Evolutionary conservation across 1,284 basidiomycete genomes (phyloP).

Genomic region (Tetrapyrgos nigripes): DNA sequence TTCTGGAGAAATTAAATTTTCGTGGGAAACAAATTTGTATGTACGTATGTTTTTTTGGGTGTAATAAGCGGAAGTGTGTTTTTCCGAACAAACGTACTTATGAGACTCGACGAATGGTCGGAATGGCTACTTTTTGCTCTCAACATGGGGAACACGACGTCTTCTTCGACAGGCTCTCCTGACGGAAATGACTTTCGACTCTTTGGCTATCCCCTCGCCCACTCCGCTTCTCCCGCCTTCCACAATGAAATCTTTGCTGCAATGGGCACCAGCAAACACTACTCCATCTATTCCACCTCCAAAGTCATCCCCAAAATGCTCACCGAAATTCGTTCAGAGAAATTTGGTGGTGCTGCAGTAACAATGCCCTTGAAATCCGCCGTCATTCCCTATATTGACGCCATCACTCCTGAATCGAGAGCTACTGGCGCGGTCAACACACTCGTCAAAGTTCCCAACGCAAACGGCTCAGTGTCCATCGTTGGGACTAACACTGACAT

Average conservation of each 20-base stretch:
- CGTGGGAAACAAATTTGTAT: too few relatives aligned
- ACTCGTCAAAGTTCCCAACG: slow-evolving; percentile 20
- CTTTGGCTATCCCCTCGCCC: slow-evolving; percentile 42
- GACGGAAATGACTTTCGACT: slow-evolving; percentile 27
- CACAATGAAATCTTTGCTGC: slow-evolving; percentile 39
- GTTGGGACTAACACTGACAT: slow-evolving; percentile 26
- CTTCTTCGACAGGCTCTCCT: background rate
- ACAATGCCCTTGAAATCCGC: slow-evolving; percentile 25
- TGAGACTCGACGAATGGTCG: too few relatives aligned
- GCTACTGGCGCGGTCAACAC: slow-evolving; percentile 24
- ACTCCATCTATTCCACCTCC: slow-evolving; percentile 37
- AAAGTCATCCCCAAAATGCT: slow-evolving; percentile 38
- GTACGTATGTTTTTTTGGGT: too few relatives aligned
- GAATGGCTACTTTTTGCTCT: too few relatives aligned
- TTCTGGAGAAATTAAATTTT: too few relatives aligned
- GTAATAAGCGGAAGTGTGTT: too few relatives aligned
- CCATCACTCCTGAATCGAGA: slow-evolving; percentile 18
- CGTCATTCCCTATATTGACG: slow-evolving; percentile 24
- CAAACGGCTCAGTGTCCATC: slow-evolving; percentile 6
- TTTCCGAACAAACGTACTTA: too few relatives aligned
- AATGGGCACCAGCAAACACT: slow-evolving; percentile 30
- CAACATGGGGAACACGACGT: background rate
- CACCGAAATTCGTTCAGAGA: slow-evolving; percentile 28
- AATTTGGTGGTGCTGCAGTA: slow-evolving; percentile 33
- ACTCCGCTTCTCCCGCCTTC: slow-evolving; percentile 40